Conservation (phyloP, 2,329 filamentous ascomycete species). For the Colletotrichum sp. region DNA sequence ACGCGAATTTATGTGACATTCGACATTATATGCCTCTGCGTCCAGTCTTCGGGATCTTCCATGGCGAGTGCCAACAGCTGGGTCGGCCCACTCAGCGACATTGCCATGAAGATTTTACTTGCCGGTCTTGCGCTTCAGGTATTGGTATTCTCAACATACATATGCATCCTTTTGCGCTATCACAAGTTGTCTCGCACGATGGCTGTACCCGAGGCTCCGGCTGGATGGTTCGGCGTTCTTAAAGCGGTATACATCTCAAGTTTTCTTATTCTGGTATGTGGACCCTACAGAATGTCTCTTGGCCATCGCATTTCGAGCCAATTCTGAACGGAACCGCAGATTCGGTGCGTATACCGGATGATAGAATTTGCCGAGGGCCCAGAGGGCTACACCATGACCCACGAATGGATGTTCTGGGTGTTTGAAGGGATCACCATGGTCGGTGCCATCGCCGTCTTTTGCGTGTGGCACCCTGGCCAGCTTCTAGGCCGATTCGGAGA, state of each 20-base stretch:
- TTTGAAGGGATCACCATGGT: slow-evolving; percentile 56
- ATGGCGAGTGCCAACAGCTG: slow-evolving; percentile 48
- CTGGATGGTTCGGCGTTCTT: slow-evolving; percentile 42
- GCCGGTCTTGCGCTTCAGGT: slow-evolving; percentile 46
- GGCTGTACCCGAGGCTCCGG: slow-evolving; percentile 30
- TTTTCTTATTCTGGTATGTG: slow-evolving; percentile 48
- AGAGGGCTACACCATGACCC: slow-evolving; percentile 52
- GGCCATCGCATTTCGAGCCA: not conserved
- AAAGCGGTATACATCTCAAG: slow-evolving; percentile 48
- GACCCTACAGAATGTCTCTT: rapidly evolving
- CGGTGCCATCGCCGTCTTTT: slow-evolving; percentile 51
- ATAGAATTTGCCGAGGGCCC: slow-evolving; percentile 57
- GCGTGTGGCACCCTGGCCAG: slow-evolving; percentile 51
- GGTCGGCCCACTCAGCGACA: slow-evolving; percentile 40
- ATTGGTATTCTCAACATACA: slow-evolving; percentile 42
- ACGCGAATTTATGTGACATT: slow-evolving; percentile 50
- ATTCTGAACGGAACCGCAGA: slow-evolving; percentile 26
- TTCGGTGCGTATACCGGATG: slow-evolving; percentile 58
- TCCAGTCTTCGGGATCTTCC: slow-evolving; percentile 48
- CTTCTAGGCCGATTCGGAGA: slow-evolving; percentile 33
- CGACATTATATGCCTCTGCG: slow-evolving; percentile 49
- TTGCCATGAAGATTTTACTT: slow-evolving; percentile 46
- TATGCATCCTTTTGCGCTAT: slow-evolving; percentile 44
- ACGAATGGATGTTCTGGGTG: slow-evolving; percentile 59
- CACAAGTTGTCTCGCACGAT: slow-evolving; percentile 32